phyloP scores from a whole-genome alignment of 2,329 filamentous ascomycete species.

The Colletotrichum sp. region DNA sequence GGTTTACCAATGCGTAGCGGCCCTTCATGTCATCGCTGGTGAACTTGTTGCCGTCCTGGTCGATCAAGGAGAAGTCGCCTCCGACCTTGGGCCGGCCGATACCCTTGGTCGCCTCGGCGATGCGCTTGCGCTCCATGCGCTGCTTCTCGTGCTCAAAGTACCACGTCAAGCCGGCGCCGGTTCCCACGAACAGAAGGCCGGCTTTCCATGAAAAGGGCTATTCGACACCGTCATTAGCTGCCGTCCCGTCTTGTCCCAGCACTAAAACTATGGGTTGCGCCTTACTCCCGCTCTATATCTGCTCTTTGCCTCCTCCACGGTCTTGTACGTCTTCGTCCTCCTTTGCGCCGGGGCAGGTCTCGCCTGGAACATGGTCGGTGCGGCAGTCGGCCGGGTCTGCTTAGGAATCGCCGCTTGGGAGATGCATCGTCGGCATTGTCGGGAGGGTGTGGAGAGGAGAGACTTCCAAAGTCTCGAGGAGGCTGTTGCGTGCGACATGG shows the following conservation, averaged over 20 bases:
- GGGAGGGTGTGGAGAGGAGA: conserved; percentile 33
- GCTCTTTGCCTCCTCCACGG: conserved; percentile 64
- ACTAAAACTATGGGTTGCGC: background rate
- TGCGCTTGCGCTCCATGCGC: conserved; percentile 85
- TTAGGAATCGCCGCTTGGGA: conserved; percentile 38
- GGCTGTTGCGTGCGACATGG: conserved; percentile 44
- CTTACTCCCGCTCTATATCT: conserved; percentile 61
- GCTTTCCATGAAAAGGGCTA: conserved; percentile 95
- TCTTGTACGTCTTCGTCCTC: conserved; percentile 52
- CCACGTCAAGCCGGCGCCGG: conserved; percentile 78
- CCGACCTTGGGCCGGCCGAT: conserved; percentile 93
- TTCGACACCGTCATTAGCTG: background rate
- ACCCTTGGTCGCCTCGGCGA: conserved; percentile 92
- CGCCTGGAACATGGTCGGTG: conserved; percentile 32
- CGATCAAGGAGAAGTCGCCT: conserved; percentile 80
- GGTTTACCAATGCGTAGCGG: conserved; percentile 78
- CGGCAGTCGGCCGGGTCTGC: conserved; percentile 38
- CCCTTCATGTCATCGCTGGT: conserved; percentile 84
- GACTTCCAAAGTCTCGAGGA: conserved; percentile 40
- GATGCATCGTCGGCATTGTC: conserved; percentile 49
- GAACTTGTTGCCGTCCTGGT: conserved; percentile 81
- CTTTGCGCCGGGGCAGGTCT: conserved; percentile 41
- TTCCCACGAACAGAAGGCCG: conserved; percentile 81
- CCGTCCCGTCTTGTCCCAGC: background rate
- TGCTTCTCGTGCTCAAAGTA: conserved; percentile 96